phyloP scores from a whole-genome alignment of 176 grass and related monocot genomes.

The Saccharum spontaneum region DNA sequence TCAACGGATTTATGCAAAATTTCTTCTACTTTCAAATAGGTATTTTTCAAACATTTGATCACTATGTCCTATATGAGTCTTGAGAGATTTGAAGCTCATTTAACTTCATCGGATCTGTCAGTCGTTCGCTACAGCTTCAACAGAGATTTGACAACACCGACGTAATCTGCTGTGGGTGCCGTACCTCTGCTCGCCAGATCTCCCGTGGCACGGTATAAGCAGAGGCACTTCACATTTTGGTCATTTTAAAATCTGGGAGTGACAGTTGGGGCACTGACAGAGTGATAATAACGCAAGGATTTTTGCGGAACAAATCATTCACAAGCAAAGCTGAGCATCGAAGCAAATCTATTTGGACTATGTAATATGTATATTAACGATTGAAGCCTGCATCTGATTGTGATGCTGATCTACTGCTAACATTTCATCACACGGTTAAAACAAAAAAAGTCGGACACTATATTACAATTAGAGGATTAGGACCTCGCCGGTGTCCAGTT shows the following conservation, averaged over 20 bases:
- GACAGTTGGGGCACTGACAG: not conserved
- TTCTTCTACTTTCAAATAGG: not conserved
- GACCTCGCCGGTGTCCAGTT: not conserved
- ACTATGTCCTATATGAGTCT: not conserved
- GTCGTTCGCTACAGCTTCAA: not conserved
- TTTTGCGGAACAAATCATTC: not conserved
- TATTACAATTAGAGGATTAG: slow-evolving; percentile 30
- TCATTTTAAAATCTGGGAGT: not conserved
- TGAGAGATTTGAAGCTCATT: not conserved
- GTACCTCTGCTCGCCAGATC: too few relatives aligned
- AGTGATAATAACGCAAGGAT: not conserved
- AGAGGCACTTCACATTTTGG: not conserved
- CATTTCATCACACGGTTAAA: not conserved
- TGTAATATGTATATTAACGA: slow-evolving; percentile 7
- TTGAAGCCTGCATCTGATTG: not conserved
- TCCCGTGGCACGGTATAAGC: not conserved
- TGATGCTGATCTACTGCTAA: not conserved
- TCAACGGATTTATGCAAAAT: not conserved
- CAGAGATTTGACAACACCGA: not conserved
- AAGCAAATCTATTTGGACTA: not conserved
- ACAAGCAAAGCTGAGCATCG: not conserved
- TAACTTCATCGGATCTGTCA: not conserved
- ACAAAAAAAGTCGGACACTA: not conserved
- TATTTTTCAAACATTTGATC: not conserved
- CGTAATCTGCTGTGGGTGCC: too few relatives aligned